Conservation (phyloP, 2,329 filamentous ascomycete genomes). For the Pezicula neosporulosa region DNA sequence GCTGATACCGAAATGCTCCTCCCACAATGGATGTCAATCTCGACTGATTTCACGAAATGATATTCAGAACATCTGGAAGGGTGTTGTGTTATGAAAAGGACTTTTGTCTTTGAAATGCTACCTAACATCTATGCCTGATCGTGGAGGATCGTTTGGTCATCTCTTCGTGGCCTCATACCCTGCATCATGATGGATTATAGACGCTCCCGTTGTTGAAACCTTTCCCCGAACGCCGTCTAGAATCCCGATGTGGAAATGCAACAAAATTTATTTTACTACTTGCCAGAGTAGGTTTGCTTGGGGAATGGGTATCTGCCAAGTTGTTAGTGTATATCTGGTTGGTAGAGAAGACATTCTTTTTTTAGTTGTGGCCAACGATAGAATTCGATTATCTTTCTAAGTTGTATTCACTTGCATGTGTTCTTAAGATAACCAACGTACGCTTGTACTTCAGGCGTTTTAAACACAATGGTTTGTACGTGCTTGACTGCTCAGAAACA, state of each 20-base stretch:
- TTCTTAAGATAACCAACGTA: no score
- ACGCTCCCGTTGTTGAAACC: constrained; percentile 52
- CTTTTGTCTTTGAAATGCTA: constrained; percentile 19
- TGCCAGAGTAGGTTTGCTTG: constrained; percentile 66
- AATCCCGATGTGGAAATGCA: constrained; percentile 34
- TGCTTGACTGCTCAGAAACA: constrained; percentile 1
- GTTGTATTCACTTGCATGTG: no score
- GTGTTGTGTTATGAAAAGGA: constrained; percentile 4
- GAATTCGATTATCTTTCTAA: no score
- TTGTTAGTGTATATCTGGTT: constrained; percentile 11
- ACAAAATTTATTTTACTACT: constrained; percentile 24
- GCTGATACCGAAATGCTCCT: background rate
- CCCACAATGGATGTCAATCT: background rate
- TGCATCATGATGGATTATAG: constrained; percentile 24
- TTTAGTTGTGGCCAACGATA: background rate
- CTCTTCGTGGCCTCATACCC: constrained; percentile 18
- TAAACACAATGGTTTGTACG: background rate
- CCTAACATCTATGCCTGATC: constrained; percentile 27
- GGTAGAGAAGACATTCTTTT: constrained; percentile 2
- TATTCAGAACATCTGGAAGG: background rate
- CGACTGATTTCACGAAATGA: background rate
- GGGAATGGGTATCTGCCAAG: constrained; percentile 69
- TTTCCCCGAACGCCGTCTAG: constrained; percentile 43
- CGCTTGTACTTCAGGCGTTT: no score
- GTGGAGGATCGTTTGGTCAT: constrained; percentile 31